Evolutionary conservation across 108 stramenopile genomes (phyloP), one percentile per base, ranked within the genome.

Genomic region (Aurantiochytrium sp.): DNA sequence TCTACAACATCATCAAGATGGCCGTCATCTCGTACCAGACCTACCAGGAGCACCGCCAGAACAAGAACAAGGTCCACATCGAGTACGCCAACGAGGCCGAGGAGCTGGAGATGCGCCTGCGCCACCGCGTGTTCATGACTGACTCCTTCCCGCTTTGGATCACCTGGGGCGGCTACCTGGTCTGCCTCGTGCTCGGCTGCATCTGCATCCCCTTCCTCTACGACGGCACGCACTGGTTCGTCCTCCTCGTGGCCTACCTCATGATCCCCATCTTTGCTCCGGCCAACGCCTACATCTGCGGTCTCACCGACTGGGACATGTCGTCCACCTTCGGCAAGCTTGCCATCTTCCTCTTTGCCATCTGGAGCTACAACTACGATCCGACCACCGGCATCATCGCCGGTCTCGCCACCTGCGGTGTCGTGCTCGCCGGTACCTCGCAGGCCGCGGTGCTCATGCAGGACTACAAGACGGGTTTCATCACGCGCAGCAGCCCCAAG

Each of bases 231-330:
- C 39, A 48, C 30, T 81, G 73, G 73, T 81, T 48, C 24, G 45
- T 81, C 42, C 42, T 81, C 36, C 45, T 81, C 12, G 73, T 81
- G 73, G 73, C 73, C 6, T 81, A 81, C 45, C 45, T 81, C 17
- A 48, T 81, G 73, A 81, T 48, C 32, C 73, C 73, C n/a, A 0
- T 81, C 24, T 81, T 81, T 24, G 73, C 73, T 27, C 42, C 45
- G 39, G 42, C 73, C 6, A 81, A 81, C 3, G 73, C 73, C 12
- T 81, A 81, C 73, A 81, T 81, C 12, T 48, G 42, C 45, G 73
- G 73, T 81, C 73, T 81, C 42, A 48, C 73, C 36, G 73, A 81
- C 32, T 81, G 73, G 73, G 73, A 81, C 30, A 81, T 81, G 73
- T 41, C 73, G 12, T 81, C 73, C 19, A 81, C 73, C 45, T 81